Percentiles rank a stretch among this genome's conserved stretches.
These are phyloP conservation scores for Fraxinus angustifolia DNA, from an alignment of 305 asterid species.

Conservation along the genomic window DNA sequence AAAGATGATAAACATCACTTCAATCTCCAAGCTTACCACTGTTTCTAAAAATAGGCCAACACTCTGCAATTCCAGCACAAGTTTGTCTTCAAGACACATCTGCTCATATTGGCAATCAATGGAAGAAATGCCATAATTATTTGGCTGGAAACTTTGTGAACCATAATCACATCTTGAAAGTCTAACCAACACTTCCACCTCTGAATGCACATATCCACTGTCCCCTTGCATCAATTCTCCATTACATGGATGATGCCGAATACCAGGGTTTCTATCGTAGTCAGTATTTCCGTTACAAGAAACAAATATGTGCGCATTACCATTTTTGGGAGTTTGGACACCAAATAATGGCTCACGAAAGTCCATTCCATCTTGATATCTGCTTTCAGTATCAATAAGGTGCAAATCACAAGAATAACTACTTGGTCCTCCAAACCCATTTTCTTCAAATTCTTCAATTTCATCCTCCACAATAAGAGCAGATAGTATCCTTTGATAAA, in stretches of 20 bases:
- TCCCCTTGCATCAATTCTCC: slow-evolving; percentile 52
- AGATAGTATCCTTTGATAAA: slow-evolving; percentile 89
- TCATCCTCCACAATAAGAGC: slow-evolving; percentile 85
- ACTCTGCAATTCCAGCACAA: slow-evolving; percentile 73
- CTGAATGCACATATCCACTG: slow-evolving; percentile 54
- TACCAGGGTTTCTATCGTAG: slow-evolving; percentile 36
- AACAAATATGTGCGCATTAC: slow-evolving; percentile 35
- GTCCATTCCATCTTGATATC: slow-evolving; percentile 44
- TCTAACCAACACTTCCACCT: slow-evolving; percentile 58
- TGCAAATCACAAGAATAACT: slow-evolving; percentile 45
- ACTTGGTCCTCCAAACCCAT: slow-evolving; percentile 52
- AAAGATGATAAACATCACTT: slow-evolving; percentile 11
- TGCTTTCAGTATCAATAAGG: slow-evolving; percentile 41
- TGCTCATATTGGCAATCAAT: slow-evolving; percentile 64
- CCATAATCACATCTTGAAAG: slow-evolving; percentile 50
- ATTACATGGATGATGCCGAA: slow-evolving; percentile 40
- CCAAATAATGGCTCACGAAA: slow-evolving; percentile 49
- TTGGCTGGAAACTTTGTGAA: slow-evolving; percentile 40
- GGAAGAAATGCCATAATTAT: slow-evolving; percentile 40
- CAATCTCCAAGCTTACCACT: slow-evolving; percentile 62
- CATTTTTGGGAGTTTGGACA: slow-evolving; percentile 37
- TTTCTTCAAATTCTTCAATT: slow-evolving; percentile 70
- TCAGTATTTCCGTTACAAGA: slow-evolving; percentile 58
- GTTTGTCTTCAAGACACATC: slow-evolving; percentile 68
- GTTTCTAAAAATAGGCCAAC: slow-evolving; percentile 69